Evolutionary conservation across 306 rosid species (phyloP), one percentile per base, ranked within the genome.

Genomic region (Vigna radiata): DNA sequence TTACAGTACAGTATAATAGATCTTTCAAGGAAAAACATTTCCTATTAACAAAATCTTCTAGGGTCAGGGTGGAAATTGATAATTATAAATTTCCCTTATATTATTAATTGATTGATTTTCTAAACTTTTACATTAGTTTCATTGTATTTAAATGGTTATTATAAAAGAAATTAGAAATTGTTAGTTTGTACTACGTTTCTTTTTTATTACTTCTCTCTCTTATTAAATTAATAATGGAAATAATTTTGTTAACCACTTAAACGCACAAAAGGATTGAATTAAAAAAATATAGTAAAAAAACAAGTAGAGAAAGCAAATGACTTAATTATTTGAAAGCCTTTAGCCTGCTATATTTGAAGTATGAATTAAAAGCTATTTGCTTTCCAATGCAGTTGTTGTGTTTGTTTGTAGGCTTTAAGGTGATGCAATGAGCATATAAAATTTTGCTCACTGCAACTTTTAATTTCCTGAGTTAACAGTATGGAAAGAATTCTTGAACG

Each of bases 401-500:
- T 55, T 9, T 56, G 36, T 11, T 33, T 6, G 31, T 21, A 3
- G 2, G 29, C 4, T 55, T 55, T 18, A 55, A 56, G 63, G n/a
- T 56, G 63, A 56, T 21, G 63, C 36, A 21, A 11, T 56, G n/a
- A 56, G 11, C 12, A 12, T 54, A 37, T 53, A 31, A 29, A 61
- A 31, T 4, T 49, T 23, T 43, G 37, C 47, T 67, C 6, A 19
- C 68, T 23, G 50, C 25, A 63, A 9, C 13, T 8, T 39, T 71
- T 70, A 18, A 29, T 79, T 55, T 16, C 12, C 8, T 29, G 41
- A 59, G 49, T 44, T 70, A 48, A 77, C 90, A 94, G 98, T 83
- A 85, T 89, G 97, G 96, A 90, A 76, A 87, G 77, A 65, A 91
- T 91, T 79, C 89, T 94, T 14, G 97, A 94, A 83, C 91, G 97